These are phyloP conservation scores for Cicer bijugum DNA, from an alignment of 306 rosid genomes.

Conservation along the genomic window DNA sequence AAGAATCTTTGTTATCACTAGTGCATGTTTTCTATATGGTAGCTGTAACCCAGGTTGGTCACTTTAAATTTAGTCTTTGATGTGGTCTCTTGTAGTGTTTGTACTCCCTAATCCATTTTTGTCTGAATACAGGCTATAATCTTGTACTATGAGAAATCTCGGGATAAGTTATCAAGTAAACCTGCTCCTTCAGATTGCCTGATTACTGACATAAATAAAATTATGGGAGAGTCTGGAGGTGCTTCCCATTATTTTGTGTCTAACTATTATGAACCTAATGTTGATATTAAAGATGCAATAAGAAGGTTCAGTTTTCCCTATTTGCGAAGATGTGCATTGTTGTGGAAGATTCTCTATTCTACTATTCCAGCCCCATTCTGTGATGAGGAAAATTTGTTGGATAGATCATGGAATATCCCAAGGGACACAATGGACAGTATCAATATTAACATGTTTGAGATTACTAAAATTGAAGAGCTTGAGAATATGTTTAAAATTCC, in stretches of 20 bases:
- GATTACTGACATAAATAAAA: conserved; percentile 69
- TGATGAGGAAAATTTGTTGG: conserved; percentile 59
- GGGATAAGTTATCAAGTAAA: conserved; percentile 47
- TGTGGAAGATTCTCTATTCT: conserved; percentile 69
- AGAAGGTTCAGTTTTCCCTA: conserved; percentile 75
- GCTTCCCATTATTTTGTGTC: conserved; percentile 63
- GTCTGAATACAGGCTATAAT: conserved; percentile 68
- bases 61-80: conserved; percentile 30
- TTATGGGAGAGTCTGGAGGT: conserved; percentile 57
- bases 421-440: conserved; percentile 55
- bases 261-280: conserved; percentile 56
- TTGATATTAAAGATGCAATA: conserved; percentile 63
- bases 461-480: conserved; percentile 70
- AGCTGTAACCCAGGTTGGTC: conserved; percentile 82
- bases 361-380: conserved; percentile 68
- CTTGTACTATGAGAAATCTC: conserved; percentile 59
- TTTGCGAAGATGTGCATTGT: conserved; percentile 88
- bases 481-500: conserved; percentile 84
- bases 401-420: conserved; percentile 54
- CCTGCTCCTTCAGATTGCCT: conserved; percentile 62
- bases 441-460: conserved; percentile 54
- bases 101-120: conserved; percentile 42
- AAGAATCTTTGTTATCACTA: conserved; percentile 77
- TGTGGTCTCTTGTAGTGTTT: conserved; percentile 28
- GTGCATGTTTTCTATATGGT: conserved; percentile 86